Conservation (phyloP, 768 basidiomycete genomes). For the Macrolepiota dolichaula region DNA sequence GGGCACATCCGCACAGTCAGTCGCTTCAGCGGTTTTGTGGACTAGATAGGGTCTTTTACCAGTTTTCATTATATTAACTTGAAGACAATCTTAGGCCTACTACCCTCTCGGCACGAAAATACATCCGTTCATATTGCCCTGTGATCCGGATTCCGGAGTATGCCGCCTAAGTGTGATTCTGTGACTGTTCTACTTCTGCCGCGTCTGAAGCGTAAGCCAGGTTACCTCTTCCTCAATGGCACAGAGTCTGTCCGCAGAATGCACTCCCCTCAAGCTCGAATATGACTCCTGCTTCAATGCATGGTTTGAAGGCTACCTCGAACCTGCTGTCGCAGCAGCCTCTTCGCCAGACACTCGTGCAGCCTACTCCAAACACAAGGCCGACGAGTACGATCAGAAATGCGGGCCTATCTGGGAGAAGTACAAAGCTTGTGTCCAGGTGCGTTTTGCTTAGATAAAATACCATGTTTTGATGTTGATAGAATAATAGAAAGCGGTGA, state of each 20-base stretch:
- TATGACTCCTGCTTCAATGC: constrained; percentile 97
- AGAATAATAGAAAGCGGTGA: constrained; percentile 63
- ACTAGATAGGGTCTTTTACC: no score
- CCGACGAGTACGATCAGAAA: constrained; percentile 81
- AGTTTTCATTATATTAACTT: no score
- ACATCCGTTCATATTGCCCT: neutral
- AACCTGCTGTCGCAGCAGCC: constrained; percentile 59
- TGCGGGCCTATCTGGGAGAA: constrained; percentile 82
- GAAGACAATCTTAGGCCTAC: no score
- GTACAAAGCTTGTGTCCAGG: constrained; percentile 83
- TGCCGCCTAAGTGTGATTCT: neutral
- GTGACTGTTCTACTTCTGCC: neutral
- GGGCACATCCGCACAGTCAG: no score
- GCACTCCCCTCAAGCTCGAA: constrained; percentile 84
- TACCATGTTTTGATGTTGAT: neutral
- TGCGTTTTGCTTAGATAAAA: constrained; percentile 31
- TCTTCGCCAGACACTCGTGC: constrained; percentile 42
- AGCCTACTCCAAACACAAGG: constrained; percentile 71
- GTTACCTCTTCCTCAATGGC: constrained; percentile 47
- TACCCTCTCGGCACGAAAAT: no score
- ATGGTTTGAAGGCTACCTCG: constrained; percentile 97
- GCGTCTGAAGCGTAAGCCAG: no score
- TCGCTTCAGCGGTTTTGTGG: no score
- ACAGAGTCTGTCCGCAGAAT: constrained; percentile 75
- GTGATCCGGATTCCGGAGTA: neutral